Conservation (phyloP, 2,329 filamentous ascomycete species). For the Aspergillus terreus region DNA sequence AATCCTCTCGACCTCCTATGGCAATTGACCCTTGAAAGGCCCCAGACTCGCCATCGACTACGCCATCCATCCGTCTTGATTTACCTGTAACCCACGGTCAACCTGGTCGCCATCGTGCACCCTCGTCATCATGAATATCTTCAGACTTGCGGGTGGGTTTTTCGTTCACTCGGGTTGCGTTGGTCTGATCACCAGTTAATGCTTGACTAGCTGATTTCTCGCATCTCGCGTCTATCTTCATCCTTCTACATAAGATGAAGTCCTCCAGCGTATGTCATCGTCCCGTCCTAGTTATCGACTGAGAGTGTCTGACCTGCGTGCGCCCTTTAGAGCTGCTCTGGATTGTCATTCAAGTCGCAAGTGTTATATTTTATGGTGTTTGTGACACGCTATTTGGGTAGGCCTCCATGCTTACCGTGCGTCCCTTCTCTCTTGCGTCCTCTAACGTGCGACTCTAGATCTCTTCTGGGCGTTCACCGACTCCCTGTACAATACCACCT, state of each 20-base stretch:
- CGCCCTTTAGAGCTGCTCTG: constrained; percentile 74
- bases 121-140: constrained; percentile 61
- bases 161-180: neutral
- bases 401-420: constrained; percentile 10
- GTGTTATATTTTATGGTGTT: constrained; percentile 93
- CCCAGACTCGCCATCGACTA: neutral
- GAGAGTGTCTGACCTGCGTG: constrained; percentile 7
- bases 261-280: constrained; percentile 69
- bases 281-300: neutral
- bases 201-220: constrained; percentile 74
- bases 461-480: constrained; percentile 79
- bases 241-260: constrained; percentile 95
- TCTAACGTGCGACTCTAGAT: constrained; percentile 49
- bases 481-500: constrained; percentile 86
- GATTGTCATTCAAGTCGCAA: constrained; percentile 99
- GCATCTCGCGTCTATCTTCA: constrained; percentile 89
- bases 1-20: constrained; percentile 1
- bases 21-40: constrained; percentile 3
- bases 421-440: neutral
- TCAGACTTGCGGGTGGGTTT: constrained; percentile 60
- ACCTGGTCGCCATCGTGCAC: neutral
- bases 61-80: neutral
- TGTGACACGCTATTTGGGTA: constrained; percentile 84
- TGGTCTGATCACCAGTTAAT: constrained; percentile 10
- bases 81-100: neutral